phyloP scores from a whole-genome alignment of 1,284 basidiomycete species.

The Melampsora larici-populina region DNA sequence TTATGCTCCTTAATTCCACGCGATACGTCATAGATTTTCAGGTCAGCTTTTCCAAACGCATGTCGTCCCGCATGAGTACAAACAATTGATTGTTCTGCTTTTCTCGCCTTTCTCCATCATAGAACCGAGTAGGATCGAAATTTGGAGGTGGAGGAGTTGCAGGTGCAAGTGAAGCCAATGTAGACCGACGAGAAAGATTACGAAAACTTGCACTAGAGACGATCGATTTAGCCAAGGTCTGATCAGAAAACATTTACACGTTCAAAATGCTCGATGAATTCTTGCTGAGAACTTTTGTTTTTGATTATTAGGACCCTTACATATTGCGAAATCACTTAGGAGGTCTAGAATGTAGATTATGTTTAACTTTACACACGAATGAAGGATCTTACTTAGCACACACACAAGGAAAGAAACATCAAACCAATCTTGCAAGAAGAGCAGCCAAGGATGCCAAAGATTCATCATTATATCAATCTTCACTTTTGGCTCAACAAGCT shows the following conservation, averaged over 20 bases:
- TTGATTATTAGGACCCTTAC: constrained; percentile 77
- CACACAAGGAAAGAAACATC: constrained; percentile 99
- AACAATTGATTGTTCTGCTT: background rate
- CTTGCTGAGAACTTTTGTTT: background rate
- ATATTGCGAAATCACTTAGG: constrained; percentile 96
- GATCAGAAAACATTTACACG: background rate
- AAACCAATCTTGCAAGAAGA: constrained; percentile 93
- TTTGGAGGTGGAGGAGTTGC: constrained; percentile 88
- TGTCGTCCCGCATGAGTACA: no score
- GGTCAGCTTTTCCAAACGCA: no score
- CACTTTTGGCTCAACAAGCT: constrained; percentile 57
- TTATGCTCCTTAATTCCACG: no score
- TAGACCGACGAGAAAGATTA: constrained; percentile 89
- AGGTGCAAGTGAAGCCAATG: constrained; percentile 85
- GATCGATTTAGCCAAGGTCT: constrained; percentile 66
- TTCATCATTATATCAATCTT: constrained; percentile 57
- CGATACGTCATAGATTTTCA: no score
- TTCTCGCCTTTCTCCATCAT: constrained; percentile 47
- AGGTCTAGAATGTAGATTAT: constrained; percentile 95
- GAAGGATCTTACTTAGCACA: constrained; percentile 99
- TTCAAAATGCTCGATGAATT: background rate
- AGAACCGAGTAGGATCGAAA: constrained; percentile 74
- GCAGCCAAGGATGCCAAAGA: constrained; percentile 95
- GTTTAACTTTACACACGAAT: constrained; percentile 95
- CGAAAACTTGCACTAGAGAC: constrained; percentile 93